phyloP scores from a whole-genome alignment of 257 asterid genomes.

The Nicotiana obtusifolia region DNA sequence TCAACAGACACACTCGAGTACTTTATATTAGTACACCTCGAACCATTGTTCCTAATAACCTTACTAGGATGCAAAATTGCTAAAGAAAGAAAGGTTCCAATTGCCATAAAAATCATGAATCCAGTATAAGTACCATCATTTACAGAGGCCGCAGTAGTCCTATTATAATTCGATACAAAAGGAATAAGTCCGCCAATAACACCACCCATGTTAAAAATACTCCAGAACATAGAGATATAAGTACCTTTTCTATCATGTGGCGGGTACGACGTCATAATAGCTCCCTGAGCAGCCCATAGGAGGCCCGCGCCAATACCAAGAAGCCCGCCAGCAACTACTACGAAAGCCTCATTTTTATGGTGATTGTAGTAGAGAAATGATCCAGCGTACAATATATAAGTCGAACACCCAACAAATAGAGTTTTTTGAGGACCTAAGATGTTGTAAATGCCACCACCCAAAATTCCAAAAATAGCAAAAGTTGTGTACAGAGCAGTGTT shows the following conservation, averaged over 20 bases:
- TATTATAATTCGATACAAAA: slow-evolving; percentile 42
- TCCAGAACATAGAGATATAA: slow-evolving; percentile 85
- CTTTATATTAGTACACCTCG: slow-evolving; percentile 62
- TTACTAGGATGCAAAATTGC: slow-evolving; percentile 73
- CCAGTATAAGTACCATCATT: slow-evolving; percentile 94
- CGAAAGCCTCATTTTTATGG: slow-evolving; percentile 63
- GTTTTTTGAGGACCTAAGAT: slow-evolving; percentile 72
- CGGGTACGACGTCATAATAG: slow-evolving; percentile 92
- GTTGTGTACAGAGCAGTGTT: slow-evolving; percentile 96
- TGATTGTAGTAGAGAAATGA: slow-evolving; percentile 88
- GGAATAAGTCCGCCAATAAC: slow-evolving; percentile 90
- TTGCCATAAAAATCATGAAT: slow-evolving; percentile 75
- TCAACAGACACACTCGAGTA: slow-evolving; percentile 65
- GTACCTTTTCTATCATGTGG: slow-evolving; percentile 76
- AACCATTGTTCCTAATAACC: slow-evolving; percentile 67
- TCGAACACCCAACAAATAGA: slow-evolving; percentile 64
- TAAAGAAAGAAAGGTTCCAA: slow-evolving; percentile 53
- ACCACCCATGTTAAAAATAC: slow-evolving; percentile 89
- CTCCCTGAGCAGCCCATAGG: slow-evolving; percentile 89
- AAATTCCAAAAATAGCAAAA: slow-evolving; percentile 76
- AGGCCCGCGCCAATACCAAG: slow-evolving; percentile 95
- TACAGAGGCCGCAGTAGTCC: slow-evolving; percentile 57
- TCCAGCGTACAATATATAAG: slow-evolving; percentile 76
- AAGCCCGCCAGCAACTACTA: slow-evolving; percentile 69
- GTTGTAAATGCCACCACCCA: slow-evolving; percentile 94